Evolutionary conservation across 129 eudicot genomes (phyloP), one percentile per base, ranked within the genome.

Genomic region (Artemisia annua): DNA sequence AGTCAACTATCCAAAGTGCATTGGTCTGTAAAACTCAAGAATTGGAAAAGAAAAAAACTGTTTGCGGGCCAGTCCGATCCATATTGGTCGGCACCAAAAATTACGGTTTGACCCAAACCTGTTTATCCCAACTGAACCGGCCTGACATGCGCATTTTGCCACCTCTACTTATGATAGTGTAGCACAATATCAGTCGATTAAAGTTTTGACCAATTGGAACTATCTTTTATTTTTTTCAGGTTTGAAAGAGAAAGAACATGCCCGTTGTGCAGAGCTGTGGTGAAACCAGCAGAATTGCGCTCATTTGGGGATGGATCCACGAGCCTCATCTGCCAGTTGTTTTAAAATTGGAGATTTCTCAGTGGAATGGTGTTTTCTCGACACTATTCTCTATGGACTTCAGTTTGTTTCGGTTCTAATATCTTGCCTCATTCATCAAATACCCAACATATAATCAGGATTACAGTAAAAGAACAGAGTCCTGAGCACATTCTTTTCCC

Each of bases 211-310:
- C 1, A 5, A 50, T 77, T 7, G 11, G 1, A 54, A 48, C 56
- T 20, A 2, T 8, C 3, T 30, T 67, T 59, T 15, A 30, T 3
- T 3, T 4, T 51, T 70, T 78, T 48, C 87, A 88, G 94, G 94
- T 88, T 88, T 58, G 94, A 88, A 67, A 78, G 94, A 80, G 94
- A 88, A 46, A 78, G 94, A 78, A 88, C 94, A 11, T 88, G 94
- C 77, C 94, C 94, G 13, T 72, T 88, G 67, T 88, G 94, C 82
- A 83, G 94, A 74, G 87, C 94, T 22, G 76, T 88, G 76, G 94
- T 88, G 71, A 78, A 87, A 72, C 87, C 89, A 22, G 89, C 94
- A 48, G 94, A 83, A 72, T 50, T 88, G 48, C 82, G 83, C 11
- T 88, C 94, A 43, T 88, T 77, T 66, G 86, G 87, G 19, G 89